A percentile compares a stretch with the other conserved stretches of the same genome.
phyloP scores from a whole-genome alignment of 1,139 yeast genomes.

The Nakaseomyces kungkrabaensis region DNA sequence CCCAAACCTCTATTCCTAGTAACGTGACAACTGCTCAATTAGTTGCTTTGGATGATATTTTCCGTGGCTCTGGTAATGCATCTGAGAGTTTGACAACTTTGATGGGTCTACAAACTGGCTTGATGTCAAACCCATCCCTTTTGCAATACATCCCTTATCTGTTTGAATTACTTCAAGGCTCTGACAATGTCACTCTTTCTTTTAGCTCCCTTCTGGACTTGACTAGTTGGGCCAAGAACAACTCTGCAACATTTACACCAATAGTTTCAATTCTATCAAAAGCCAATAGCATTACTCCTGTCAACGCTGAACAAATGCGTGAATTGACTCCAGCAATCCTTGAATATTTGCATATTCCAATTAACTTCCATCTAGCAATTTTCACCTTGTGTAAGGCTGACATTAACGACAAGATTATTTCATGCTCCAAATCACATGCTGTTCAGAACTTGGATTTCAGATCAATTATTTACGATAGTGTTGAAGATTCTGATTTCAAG shows the following conservation, averaged over 20 bases:
- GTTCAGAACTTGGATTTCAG: constrained; percentile 24
- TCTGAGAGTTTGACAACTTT: constrained; percentile 17
- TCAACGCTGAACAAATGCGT: constrained; percentile 16
- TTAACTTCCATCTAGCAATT: constrained; percentile 24
- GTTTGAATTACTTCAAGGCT: constrained; percentile 17
- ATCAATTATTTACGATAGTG: constrained; percentile 3
- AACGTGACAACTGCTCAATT: constrained; percentile 21
- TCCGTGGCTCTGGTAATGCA: constrained; percentile 18
- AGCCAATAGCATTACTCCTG: constrained; percentile 11
- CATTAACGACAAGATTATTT: constrained; percentile 13
- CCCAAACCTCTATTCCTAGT: constrained; percentile 12
- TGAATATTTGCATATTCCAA: constrained; percentile 20
- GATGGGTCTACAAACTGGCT: constrained; percentile 13
- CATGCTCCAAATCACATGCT: constrained; percentile 24
- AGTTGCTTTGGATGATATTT: constrained; percentile 16
- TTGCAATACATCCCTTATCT: constrained; percentile 18
- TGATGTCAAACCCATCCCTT: constrained; percentile 11
- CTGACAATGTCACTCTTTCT: constrained; percentile 22
- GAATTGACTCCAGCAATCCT: constrained; percentile 21
- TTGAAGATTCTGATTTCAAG: constrained; percentile 11
- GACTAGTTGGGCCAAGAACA: constrained; percentile 19
- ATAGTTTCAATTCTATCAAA: constrained; percentile 15
- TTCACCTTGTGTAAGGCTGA: constrained; percentile 25
- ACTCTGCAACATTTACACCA: constrained; percentile 21
- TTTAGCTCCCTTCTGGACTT: constrained; percentile 22